Evolutionary conservation across 2,329 filamentous ascomycete genomes (phyloP), one percentile per base, ranked within the genome.

Genomic region (Mollisiaceae sp.): DNA sequence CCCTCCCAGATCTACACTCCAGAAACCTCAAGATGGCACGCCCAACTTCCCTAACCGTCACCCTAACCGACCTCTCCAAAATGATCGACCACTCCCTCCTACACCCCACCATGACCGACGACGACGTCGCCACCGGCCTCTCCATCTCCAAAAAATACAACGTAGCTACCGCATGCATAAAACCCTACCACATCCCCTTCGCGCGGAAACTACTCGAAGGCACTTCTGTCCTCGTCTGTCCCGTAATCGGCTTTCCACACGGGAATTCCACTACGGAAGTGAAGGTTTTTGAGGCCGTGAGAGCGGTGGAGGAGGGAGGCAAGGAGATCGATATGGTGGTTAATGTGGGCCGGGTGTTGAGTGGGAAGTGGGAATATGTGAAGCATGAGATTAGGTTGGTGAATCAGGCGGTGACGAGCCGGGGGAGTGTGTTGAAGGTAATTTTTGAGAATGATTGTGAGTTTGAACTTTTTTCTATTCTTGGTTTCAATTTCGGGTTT

Each of bases 171-270:
- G 86, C 84, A 24, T 88, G 86, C 72, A 74, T 88, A 27, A 88
- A 88, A 68, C 84, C 86, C 0, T 88, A 87, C 74, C 72, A 75
- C 11, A 82, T 88, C 3, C 78, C 83, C 0, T 73, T 82, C 6
- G 85, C 85, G 4, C 78, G 77, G 24, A 63, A 79, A 38, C 75
- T 79, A 1, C 82, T 89, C 0, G 77, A 78, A 20, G 84, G 80
- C 8, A 79, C 78, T 1, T 76, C 76, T 54, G 86, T 88, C 5
- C 50, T 60, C 2, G 55, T 63, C 4, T 63, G 60, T 69, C 79
- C 85, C 0, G 86, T 88, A 39, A 82, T 89, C 67, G 85, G 85
- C 32, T 89, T 89, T 69, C 86, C 87, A 0, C 83, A 87, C 70
- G 86, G 86, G 2, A 87, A 83, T 74, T 83, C 80, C 69, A 86